A percentile compares a stretch with the other conserved stretches of the same genome.
Conservation (phyloP, 768 basidiomycete species). For the Agrocybe praecox region DNA sequence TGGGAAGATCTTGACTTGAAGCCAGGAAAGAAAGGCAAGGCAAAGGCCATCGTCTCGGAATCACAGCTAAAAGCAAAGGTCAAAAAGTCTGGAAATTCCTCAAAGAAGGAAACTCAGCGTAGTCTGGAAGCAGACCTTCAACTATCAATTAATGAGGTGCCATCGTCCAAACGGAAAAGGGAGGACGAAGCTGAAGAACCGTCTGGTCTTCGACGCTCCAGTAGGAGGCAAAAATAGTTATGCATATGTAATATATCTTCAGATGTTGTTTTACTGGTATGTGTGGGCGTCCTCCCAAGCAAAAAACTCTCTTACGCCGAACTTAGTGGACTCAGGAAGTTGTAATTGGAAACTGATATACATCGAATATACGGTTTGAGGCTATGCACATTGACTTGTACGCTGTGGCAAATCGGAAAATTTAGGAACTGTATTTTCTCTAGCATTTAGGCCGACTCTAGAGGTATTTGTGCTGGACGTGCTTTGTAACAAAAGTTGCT, state of each 20-base stretch:
- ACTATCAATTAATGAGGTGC: background rate
- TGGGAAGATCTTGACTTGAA: slow-evolving; percentile 63
- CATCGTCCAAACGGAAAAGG: slow-evolving; percentile 2
- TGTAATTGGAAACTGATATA: no score
- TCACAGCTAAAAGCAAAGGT: background rate
- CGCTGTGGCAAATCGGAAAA: no score
- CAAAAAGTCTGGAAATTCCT: background rate
- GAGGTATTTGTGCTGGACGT: no score
- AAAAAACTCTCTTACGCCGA: no score
- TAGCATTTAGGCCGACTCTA: no score
- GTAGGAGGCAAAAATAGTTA: slow-evolving; percentile 1
- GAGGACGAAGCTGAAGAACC: background rate
- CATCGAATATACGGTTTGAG: no score
- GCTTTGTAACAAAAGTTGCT: no score
- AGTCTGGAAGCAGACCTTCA: background rate
- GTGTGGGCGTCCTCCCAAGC: no score
- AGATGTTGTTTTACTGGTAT: no score
- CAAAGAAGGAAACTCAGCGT: background rate
- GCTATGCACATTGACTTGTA: no score
- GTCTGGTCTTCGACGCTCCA: slow-evolving; percentile 11
- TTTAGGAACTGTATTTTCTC: no score
- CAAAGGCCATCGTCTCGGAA: background rate
- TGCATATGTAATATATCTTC: background rate
- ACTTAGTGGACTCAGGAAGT: no score
- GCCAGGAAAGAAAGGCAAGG: slow-evolving; percentile 21